Evolutionary conservation across 164 flowering plant genomes (phyloP).

Genomic region (Chimonanthus praecox): DNA sequence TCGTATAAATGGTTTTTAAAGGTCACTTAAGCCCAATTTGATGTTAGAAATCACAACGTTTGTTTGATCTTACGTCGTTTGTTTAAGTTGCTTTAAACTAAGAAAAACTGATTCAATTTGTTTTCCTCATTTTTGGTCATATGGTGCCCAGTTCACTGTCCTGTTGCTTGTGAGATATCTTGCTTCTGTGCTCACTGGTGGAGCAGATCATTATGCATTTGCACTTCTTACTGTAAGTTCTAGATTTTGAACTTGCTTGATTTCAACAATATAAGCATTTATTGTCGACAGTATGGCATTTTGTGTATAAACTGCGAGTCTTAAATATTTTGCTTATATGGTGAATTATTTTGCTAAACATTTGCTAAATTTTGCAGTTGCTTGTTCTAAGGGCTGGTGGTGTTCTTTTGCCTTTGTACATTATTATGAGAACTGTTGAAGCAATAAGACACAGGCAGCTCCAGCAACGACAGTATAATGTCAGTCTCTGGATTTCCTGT

Average conservation of each 20-base stretch:
- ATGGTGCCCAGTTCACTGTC: slow-evolving; percentile 45
- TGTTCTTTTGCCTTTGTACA: slow-evolving; percentile 52
- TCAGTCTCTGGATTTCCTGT: slow-evolving; percentile 12
- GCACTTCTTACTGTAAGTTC: slow-evolving; percentile 56
- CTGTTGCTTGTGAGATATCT: slow-evolving; percentile 55
- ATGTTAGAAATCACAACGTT: too few relatives aligned
- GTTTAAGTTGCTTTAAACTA: neutral
- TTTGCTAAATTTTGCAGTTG: slow-evolving; percentile 29
- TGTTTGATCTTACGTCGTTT: too few relatives aligned
- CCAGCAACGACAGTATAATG: slow-evolving; percentile 22
- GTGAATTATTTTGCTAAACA: neutral
- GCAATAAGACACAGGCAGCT: slow-evolving; percentile 37
- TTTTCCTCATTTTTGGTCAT: neutral
- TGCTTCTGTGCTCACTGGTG: slow-evolving; percentile 34
- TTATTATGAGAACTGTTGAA: slow-evolving; percentile 34
- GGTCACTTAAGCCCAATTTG: too few relatives aligned
- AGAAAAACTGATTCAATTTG: neutral
- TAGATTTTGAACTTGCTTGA: neutral
- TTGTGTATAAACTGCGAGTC: neutral
- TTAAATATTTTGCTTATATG: neutral
- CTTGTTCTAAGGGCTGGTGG: slow-evolving; percentile 45
- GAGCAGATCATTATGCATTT: slow-evolving; percentile 52
- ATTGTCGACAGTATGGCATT: neutral
- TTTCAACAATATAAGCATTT: neutral
- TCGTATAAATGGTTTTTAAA: too few relatives aligned